Evolutionary conservation across 129 eudicot species (phyloP).

Genomic region (Arctium lappa): DNA sequence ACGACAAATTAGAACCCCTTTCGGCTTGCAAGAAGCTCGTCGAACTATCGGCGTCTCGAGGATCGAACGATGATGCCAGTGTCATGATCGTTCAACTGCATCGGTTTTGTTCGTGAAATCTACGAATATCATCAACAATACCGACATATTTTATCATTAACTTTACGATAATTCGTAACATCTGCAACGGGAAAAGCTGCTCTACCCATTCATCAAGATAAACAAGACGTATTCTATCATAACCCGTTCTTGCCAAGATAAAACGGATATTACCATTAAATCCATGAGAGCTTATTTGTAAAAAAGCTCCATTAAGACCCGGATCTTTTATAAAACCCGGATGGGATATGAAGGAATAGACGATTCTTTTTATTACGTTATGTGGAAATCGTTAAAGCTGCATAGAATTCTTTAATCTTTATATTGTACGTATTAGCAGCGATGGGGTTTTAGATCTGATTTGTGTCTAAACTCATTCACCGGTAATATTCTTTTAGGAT

Average conservation of each 20-base stretch:
- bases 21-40: slow-evolving; percentile 68
- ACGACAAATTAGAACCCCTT: slow-evolving; percentile 36
- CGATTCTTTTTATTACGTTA: neutral
- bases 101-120: slow-evolving; percentile 35
- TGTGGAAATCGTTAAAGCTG: neutral
- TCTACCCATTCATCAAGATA: too few relatives aligned
- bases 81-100: slow-evolving; percentile 66
- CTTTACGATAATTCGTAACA: neutral
- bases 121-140: slow-evolving; percentile 5
- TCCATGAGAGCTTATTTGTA: neutral
- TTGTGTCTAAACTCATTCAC: neutral
- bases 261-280: too few relatives aligned
- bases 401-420: neutral
- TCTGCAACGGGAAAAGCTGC: neutral
- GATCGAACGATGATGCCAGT: slow-evolving; percentile 71
- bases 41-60: slow-evolving; percentile 66
- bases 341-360: neutral
- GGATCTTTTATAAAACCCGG: neutral
- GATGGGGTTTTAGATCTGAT: neutral
- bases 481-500: neutral
- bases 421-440: neutral
- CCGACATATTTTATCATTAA: neutral
- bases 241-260: neutral
- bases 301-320: neutral
- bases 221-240: neutral